Base-by-base conservation (phyloP, 371 early-diverging fungal genomes). In the Haplosporangium sp. region DNA sequence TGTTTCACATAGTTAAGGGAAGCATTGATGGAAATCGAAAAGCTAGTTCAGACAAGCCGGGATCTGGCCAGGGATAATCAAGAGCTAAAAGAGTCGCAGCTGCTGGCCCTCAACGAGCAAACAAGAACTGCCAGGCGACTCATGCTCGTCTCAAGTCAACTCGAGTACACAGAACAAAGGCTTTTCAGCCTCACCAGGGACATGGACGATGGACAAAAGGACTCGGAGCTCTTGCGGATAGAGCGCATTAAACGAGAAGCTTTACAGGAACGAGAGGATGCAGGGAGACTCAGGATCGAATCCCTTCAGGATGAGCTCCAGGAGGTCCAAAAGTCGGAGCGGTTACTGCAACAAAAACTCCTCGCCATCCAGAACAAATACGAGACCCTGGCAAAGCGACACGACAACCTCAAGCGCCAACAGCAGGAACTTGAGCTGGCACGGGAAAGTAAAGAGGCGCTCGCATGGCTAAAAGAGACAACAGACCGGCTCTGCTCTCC, bases 391-490 rank as follows among this genome's bases (percentile, higher is more conserved):
- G 61, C 46, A 38, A 79, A 66, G 36, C 73, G 80, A 2, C 69
- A 79, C 47, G 80, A 79, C 13, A 72, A 69, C 56, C 61, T 73
- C 55, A 79, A 79, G 40, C 57, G 73, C 13, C 73, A 79, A 18
- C 80, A 79, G 23, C 69, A 73, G 42, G 80, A 79, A 18, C 69
- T 73, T 18, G 80, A 79, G 29, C 65, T 79, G 23, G 80, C 80
- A 9, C 61, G 80, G 21, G 80, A 79, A 41, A 79, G 80, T 48
- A 72, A 73, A 50, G 80, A 79, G 36, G 80, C 80, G 18, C 62
- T 79, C 6, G 73, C 80, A 0, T 79, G 80, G 80, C 69, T 79
- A 45, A 79, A 79, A 20, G 80, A 79, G 54, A 79, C 80, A 0
- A 79, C 80, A 2, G 73, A 79, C 20, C 56, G 66, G 5, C 62